phyloP scores from a whole-genome alignment of 1,284 basidiomycete species.

The Marasmius fiardii region DNA sequence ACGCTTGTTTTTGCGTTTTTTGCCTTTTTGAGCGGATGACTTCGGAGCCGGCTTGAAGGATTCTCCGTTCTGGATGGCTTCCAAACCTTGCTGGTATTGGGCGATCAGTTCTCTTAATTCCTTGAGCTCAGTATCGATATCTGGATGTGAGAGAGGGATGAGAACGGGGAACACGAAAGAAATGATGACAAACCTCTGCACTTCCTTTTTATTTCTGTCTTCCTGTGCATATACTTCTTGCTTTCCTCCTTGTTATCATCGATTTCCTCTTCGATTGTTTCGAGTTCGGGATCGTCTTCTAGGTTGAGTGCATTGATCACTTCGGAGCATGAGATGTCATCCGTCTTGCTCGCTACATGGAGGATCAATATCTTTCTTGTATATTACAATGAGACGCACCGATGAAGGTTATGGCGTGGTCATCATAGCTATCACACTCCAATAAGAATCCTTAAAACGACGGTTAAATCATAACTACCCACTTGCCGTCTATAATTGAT shows the following conservation, averaged over 20 bases:
- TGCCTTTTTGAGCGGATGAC: constrained; percentile 22
- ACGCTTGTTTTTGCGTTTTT: constrained; percentile 48
- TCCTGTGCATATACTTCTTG: constrained; percentile 38
- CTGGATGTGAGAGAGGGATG: constrained; percentile 23
- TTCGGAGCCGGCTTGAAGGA: constrained; percentile 41
- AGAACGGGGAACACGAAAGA: background rate
- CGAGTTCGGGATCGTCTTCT: constrained; percentile 48
- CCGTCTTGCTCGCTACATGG: constrained; percentile 52
- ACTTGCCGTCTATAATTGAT: constrained; percentile 45
- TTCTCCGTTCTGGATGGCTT: constrained; percentile 43
- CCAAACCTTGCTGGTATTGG: constrained; percentile 45
- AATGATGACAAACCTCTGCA: constrained; percentile 35
- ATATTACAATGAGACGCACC: constrained; percentile 27
- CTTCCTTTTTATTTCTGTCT: constrained; percentile 33
- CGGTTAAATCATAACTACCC: constrained; percentile 24
- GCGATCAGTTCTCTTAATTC: constrained; percentile 31
- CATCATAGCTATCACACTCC: constrained; percentile 41
- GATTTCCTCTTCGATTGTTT: constrained; percentile 46
- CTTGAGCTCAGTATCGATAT: constrained; percentile 38
- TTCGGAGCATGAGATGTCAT: constrained; percentile 61
- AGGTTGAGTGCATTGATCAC: constrained; percentile 48
- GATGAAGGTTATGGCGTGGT: constrained; percentile 56
- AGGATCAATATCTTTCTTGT: background rate
- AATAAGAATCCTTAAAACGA: no score
- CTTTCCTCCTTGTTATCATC: constrained; percentile 33